Percentiles rank a stretch among this genome's conserved stretches.
Evolutionary conservation across 495 filamentous ascomycete species (phyloP).

Genomic region (Trichoderma asperelloides): DNA sequence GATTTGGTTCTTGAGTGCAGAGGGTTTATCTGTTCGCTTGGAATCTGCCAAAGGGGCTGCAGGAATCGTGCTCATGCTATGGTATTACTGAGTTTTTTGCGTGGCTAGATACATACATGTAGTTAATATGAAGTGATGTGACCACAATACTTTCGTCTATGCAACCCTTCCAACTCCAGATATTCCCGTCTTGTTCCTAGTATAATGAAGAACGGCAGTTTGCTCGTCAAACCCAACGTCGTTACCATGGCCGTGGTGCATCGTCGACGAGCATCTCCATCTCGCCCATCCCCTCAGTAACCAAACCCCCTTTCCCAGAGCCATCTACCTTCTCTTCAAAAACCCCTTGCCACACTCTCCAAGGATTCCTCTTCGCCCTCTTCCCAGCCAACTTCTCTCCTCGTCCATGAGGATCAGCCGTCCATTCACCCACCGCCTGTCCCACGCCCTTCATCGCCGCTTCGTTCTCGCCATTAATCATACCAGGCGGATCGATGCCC

Average conservation of each 20-base stretch:
- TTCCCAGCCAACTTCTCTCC: slow-evolving; percentile 38
- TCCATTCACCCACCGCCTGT: slow-evolving; percentile 37
- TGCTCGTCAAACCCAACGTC: background rate
- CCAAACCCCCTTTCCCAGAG: slow-evolving; percentile 23
- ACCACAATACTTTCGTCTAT: background rate
- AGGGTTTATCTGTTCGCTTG: too few relatives aligned
- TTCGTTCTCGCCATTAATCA: slow-evolving; percentile 27
- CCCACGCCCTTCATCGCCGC: slow-evolving; percentile 30
- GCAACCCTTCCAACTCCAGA: background rate
- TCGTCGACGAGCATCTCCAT: slow-evolving; percentile 27
- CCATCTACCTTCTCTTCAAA: slow-evolving; percentile 28
- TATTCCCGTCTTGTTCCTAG: too few relatives aligned
- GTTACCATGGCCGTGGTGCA: slow-evolving; percentile 24
- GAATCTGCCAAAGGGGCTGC: too few relatives aligned
- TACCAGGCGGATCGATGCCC: slow-evolving; percentile 59
- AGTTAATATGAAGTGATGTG: too few relatives aligned
- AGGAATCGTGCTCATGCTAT: too few relatives aligned
- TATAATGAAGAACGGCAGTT: too few relatives aligned
- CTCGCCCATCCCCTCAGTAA: slow-evolving; percentile 18
- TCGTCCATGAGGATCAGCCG: slow-evolving; percentile 38
- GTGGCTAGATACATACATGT: too few relatives aligned
- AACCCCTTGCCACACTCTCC: slow-evolving; percentile 29
- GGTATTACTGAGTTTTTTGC: too few relatives aligned
- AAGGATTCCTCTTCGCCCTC: slow-evolving; percentile 39
- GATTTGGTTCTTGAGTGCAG: too few relatives aligned